Base-by-base conservation (phyloP, 176 grass and related monocot species). In the Triticum urartu region DNA sequence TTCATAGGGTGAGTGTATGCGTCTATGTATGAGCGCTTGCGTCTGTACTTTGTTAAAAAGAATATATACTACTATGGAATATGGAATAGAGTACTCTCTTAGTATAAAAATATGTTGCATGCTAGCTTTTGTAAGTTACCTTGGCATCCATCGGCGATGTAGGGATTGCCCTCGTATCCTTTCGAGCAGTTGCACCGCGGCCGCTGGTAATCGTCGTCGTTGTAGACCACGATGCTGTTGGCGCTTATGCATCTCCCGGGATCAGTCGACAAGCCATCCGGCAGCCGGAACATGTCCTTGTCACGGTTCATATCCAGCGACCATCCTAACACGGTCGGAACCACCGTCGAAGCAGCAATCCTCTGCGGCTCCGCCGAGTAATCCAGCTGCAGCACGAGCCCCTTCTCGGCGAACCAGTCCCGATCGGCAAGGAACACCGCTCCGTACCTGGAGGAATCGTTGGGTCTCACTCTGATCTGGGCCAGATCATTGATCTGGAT, bases 161-260 rank as follows among this genome's bases (percentile, higher is more conserved):
- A 77, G 3, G 86, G 86, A 83, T 78, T 88, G 47, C 86, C 86
- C 1, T 77, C 4, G 28, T 76, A 87, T 43, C 86, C 86, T 3
- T 76, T 11, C 1, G 61, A 82, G 56, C 86, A 87, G 33, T 76
- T 81, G 32, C 86, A 87, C 6, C 79, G 86, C 4, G 4, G 10
- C 62, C 62, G 24, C 11, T 12, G 62, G 62, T 64, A 2, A 0
- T 25, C 62, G 0, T 1, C 24, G 24, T 28, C 24, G 62, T 11
- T 26, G 11, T 26, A 64, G 10, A 64, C 62, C 62, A 64, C 9
- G 62, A 64, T 13, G 11, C 24, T 64, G 62, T 28, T 26, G 0
- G 25, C 0, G 43, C 43, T 50, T 10, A 50, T 30, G 43, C 43
- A 50, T 50, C 22, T 75, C 24, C 21, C 12, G 5, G n/a, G 39